Conservation (phyloP, 2,329 filamentous ascomycete genomes). For the Alternaria angustiovoidea region DNA sequence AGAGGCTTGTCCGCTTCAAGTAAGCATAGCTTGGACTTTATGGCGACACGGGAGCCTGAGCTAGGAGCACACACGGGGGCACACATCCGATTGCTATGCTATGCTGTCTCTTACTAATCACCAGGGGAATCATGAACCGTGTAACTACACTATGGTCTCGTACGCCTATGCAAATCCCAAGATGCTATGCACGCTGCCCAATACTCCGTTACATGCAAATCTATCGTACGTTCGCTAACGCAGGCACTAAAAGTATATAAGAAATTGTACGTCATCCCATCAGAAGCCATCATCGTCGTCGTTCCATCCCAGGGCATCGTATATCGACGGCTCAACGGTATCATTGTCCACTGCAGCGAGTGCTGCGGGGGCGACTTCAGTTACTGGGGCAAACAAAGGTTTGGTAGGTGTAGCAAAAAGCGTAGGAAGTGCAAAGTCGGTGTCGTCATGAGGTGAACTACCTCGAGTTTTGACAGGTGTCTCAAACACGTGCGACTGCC, state of each 20-base stretch:
- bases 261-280: slow-evolving; percentile 18
- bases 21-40: neutral
- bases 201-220: slow-evolving; percentile 29
- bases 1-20: slow-evolving; percentile 1
- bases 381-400: slow-evolving; percentile 3
- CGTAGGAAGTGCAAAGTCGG: slow-evolving; percentile 11
- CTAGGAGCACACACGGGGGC: neutral
- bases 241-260: slow-evolving; percentile 26
- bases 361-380: slow-evolving; percentile 8
- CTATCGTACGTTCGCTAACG: slow-evolving; percentile 42
- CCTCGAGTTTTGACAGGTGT: slow-evolving; percentile 34
- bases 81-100: slow-evolving; percentile 1
- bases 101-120: slow-evolving; percentile 1
- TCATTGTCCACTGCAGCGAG: slow-evolving; percentile 20
- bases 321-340: slow-evolving; percentile 45
- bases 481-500: slow-evolving; percentile 26
- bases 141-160: slow-evolving; percentile 2
- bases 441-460: slow-evolving; percentile 20
- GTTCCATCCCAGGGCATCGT: slow-evolving; percentile 57
- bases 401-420: slow-evolving; percentile 34
- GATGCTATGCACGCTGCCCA: slow-evolving; percentile 22
- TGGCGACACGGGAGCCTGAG: slow-evolving; percentile 1
- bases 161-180: slow-evolving; percentile 5
- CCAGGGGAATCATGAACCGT: slow-evolving; percentile 4
- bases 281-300: slow-evolving; percentile 49